Evolutionary conservation across 805 yeast genomes (phyloP).

Genomic region (Nakazawaea sp.): DNA sequence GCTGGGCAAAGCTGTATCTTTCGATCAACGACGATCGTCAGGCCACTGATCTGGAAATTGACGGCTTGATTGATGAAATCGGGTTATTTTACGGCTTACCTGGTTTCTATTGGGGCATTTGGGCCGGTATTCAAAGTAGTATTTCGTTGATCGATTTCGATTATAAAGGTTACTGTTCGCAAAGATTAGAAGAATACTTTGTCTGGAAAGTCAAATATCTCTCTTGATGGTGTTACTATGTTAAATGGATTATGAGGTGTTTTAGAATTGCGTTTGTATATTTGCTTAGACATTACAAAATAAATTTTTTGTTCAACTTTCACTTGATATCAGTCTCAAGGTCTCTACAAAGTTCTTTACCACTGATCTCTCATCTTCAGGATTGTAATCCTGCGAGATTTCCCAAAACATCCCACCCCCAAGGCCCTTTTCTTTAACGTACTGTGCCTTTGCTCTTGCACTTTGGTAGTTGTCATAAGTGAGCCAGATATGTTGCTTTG

Average conservation of each 20-base stretch:
- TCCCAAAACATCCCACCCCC: slow-evolving; percentile 98
- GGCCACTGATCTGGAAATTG: slow-evolving; percentile 23
- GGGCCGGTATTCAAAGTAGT: slow-evolving; percentile 72
- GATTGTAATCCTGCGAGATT: slow-evolving; percentile 61
- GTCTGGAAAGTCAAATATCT: no score
- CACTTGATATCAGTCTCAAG: no score
- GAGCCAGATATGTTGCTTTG: slow-evolving; percentile 31
- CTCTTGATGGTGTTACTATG: no score
- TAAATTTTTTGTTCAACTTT: slow-evolving; percentile 13
- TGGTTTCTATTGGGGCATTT: slow-evolving; percentile 80
- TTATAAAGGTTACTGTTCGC: slow-evolving; percentile 52
- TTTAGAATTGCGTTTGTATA: slow-evolving; percentile 6
- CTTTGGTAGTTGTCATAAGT: slow-evolving; percentile 62
- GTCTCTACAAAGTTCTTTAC: slow-evolving; percentile 38
- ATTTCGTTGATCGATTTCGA: slow-evolving; percentile 69
- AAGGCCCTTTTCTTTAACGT: slow-evolving; percentile 36
- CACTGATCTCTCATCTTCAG: slow-evolving; percentile 29
- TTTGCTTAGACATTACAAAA: slow-evolving; percentile 14
- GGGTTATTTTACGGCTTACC: slow-evolving; percentile 66
- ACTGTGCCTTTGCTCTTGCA: slow-evolving; percentile 51
- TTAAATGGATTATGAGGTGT: background rate
- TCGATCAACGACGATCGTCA: slow-evolving; percentile 15
- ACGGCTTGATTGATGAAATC: slow-evolving; percentile 47
- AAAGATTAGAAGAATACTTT: slow-evolving; percentile 62
- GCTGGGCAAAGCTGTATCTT: slow-evolving; percentile 57